Conservation (phyloP, 169 alveolate species). For the Plasmodium chabaudi region DNA sequence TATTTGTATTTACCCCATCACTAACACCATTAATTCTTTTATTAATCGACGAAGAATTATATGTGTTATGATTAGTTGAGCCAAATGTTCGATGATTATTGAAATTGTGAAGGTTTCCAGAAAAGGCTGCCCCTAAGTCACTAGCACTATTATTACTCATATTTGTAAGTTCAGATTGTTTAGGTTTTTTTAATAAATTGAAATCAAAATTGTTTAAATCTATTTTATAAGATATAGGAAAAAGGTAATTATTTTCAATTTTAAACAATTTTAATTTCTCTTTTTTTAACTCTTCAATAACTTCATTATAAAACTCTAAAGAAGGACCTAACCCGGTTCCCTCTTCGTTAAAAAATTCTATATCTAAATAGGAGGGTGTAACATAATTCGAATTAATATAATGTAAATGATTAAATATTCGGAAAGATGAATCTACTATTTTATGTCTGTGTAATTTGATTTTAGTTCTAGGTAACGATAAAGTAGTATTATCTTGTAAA, state of each 20-base stretch:
- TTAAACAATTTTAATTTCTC: constrained; percentile 73
- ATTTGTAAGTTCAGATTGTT: constrained; percentile 20
- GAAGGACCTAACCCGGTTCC: constrained; percentile 87
- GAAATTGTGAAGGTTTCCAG: background rate
- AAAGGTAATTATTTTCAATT: constrained; percentile 51
- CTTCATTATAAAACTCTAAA: constrained; percentile 80
- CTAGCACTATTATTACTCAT: constrained; percentile 1
- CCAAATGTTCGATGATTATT: background rate
- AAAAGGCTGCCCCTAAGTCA: background rate
- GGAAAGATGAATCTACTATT: constrained; percentile 55
- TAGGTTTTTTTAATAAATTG: constrained; percentile 62
- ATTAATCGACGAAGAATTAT: constrained; percentile 26
- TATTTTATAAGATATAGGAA: constrained; percentile 70
- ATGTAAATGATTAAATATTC: constrained; percentile 76
- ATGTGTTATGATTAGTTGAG: background rate
- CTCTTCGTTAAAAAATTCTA: constrained; percentile 79
- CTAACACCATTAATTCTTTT: constrained; percentile 25
- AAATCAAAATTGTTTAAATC: constrained; percentile 75
- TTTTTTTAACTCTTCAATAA: constrained; percentile 78
- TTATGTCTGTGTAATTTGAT: constrained; percentile 63
- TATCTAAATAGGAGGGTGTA: constrained; percentile 69
- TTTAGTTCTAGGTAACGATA: constrained; percentile 70
- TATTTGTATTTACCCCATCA: constrained; percentile 26
- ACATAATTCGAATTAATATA: constrained; percentile 61
- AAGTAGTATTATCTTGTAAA: constrained; percentile 48